Evolutionary conservation across 805 yeast genomes (phyloP).

Genomic region (Kuraishia borneana): DNA sequence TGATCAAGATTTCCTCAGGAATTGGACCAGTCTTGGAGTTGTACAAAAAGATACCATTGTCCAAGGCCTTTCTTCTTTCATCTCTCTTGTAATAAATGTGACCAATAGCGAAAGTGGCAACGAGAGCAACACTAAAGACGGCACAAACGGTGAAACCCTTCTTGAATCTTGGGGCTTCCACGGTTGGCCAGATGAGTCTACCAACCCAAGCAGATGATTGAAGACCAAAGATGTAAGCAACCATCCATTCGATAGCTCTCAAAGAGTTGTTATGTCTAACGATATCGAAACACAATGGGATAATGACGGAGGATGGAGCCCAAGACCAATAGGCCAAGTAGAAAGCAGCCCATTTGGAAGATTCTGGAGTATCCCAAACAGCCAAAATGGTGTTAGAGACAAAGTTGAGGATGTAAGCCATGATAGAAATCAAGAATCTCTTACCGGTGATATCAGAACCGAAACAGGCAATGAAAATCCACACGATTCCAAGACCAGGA

Average conservation of each 20-base stretch:
- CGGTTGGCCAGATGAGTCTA: constrained; percentile 30
- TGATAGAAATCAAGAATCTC: constrained; percentile 42
- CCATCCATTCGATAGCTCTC: constrained; percentile 44
- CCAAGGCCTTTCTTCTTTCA: constrained; percentile 32
- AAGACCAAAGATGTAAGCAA: constrained; percentile 39
- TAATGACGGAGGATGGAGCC: constrained; percentile 52
- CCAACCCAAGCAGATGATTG: constrained; percentile 23
- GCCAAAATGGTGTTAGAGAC: constrained; percentile 44
- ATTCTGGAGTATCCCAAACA: constrained; percentile 43
- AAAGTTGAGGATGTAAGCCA: constrained; percentile 43
- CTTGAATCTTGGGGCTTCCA: constrained; percentile 42
- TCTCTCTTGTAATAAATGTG: constrained; percentile 36
- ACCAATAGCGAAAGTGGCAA: constrained; percentile 8
- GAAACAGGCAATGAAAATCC: constrained; percentile 29
- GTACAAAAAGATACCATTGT: constrained; percentile 37
- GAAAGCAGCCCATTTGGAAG: constrained; percentile 60
- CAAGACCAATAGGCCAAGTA: constrained; percentile 49
- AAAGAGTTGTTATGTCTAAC: constrained; percentile 44
- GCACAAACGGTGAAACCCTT: constrained; percentile 42
- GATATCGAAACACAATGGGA: constrained; percentile 48
- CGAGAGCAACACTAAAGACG: constrained; percentile 22
- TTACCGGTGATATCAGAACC: constrained; percentile 43
- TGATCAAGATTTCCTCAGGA: too few relatives aligned
- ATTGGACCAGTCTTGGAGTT: too few relatives aligned
- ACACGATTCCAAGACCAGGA: constrained; percentile 48